Conservation (phyloP, 306 rosid genomes). For the Prunus campanulata region DNA sequence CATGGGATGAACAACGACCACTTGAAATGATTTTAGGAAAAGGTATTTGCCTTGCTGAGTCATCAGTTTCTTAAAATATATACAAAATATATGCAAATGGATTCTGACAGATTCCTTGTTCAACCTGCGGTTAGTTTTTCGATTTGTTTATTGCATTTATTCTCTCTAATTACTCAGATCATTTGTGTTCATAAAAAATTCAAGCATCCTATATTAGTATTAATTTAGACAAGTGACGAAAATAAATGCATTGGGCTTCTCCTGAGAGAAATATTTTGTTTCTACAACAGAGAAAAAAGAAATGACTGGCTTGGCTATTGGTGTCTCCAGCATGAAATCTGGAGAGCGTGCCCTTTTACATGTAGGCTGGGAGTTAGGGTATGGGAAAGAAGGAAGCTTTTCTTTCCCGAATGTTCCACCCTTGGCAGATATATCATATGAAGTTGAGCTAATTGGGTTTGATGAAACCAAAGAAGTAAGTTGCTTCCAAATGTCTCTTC, state of each 20-base stretch:
- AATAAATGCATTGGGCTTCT: conserved; percentile 1
- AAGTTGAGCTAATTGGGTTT: conserved; percentile 91
- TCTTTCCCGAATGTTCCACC: conserved; percentile 98
- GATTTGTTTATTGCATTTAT: background rate
- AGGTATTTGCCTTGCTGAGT: conserved; percentile 42
- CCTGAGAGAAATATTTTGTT: conserved; percentile 17
- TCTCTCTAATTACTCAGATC: background rate
- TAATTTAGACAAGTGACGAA: background rate
- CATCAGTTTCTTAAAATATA: conserved; percentile 1
- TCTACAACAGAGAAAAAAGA: conserved; percentile 79
- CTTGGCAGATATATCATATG: conserved; percentile 83
- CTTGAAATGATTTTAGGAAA: conserved; percentile 76
- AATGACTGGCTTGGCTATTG: conserved; percentile 86
- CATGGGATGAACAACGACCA: conserved; percentile 87
- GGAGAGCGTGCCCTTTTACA: conserved; percentile 79
- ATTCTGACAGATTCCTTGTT: conserved; percentile 1
- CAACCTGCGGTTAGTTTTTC: background rate
- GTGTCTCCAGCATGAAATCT: conserved; percentile 81
- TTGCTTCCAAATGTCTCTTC: conserved; percentile 11
- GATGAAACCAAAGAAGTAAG: conserved; percentile 88
- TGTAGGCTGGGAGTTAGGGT: conserved; percentile 94
- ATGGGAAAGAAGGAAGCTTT: conserved; percentile 85
- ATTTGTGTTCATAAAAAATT: conserved; percentile 9
- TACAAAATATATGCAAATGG: background rate
- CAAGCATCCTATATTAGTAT: background rate